Base-by-base conservation (phyloP, 495 filamentous ascomycete genomes). In the Evernia prunastri region DNA sequence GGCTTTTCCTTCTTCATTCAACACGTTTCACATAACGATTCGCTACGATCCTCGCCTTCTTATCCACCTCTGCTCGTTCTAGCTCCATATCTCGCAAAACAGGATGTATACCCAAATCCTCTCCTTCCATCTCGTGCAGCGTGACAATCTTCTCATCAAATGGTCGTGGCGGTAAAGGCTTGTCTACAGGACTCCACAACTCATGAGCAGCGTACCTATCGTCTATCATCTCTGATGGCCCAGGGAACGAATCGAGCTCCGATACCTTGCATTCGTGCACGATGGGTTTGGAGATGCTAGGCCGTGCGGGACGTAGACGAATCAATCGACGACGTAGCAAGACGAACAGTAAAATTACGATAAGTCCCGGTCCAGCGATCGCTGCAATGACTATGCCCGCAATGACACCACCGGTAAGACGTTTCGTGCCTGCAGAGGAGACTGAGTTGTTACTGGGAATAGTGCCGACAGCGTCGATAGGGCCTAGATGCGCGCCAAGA, bases 81-180 rank as follows among this genome's bases (percentile, higher is more conserved):
- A 40, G 29, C n/a, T 58, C 56, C 33, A 42, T 15, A 40, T 63
- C 51, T 54, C 40, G 62, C 56, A 37, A 33, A 35, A 42, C 42
- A 23, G 54, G 42, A 37, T 58, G 42, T 11, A 45, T 23, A 0
- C 54, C 56, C 27, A 47, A 33, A 23, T 17, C 23, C 0, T 15
- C 37, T n/a, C 35, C 56, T 45, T 58, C 62, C 33, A 64, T 39
- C 25, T 64, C 62, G 11, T 64, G 29, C 35, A 53, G 39, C 56
- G 29, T 42, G 23, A 37, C 20, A 35, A 42, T 49, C 42, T 49
- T 64, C 25, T 47, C 17, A 40, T 64, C 56, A 25, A 58, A 42
- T 18, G 62, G 40, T 17, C 29, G 25, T 18, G 62, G 40, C 23
- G 54, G 62, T 53, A 59, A 27, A 37, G 56, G 62, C 23, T 57